Percentiles rank a stretch among this genome's conserved stretches.
phyloP scores from a whole-genome alignment of 2,329 filamentous ascomycete species.

The Aspergillus carbonarius region DNA sequence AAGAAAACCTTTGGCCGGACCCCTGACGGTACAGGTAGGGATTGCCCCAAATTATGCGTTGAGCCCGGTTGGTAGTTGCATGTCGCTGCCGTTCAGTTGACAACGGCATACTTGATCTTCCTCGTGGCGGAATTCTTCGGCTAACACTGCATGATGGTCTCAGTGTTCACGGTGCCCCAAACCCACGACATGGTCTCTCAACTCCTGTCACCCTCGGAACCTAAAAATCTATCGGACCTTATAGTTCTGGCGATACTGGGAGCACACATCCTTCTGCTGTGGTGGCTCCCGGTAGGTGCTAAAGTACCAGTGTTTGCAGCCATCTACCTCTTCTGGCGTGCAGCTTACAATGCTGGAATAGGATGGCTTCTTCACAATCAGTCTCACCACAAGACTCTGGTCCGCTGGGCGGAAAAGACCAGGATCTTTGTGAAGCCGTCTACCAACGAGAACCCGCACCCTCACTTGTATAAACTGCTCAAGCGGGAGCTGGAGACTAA shows the following conservation, averaged over 20 bases:
- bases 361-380: conserved; percentile 85
- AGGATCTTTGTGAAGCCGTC: conserved; percentile 81
- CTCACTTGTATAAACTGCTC: conserved; percentile 77
- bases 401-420: conserved; percentile 82
- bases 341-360: conserved; percentile 90
- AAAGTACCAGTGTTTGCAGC: conserved; percentile 76
- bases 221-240: conserved; percentile 89
- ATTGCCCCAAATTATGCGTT: neutral
- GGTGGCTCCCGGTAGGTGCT: conserved; percentile 65
- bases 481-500: conserved; percentile 92
- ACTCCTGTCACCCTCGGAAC: conserved; percentile 87
- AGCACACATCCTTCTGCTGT: conserved; percentile 71
- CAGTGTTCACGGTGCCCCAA: conserved; percentile 92
- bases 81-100: neutral
- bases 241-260: conserved; percentile 76
- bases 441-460: conserved; percentile 77
- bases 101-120: neutral
- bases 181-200: conserved; percentile 99
- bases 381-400: conserved; percentile 81
- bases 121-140: neutral
- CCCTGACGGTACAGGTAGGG: conserved; percentile 83
- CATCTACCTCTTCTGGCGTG: conserved; percentile 88
- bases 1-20: conserved; percentile 89
- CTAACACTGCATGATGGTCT: conserved; percentile 7
- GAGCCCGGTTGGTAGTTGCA: conserved; percentile 7